Evolutionary conservation across 495 filamentous ascomycete genomes (phyloP), one percentile per base, ranked within the genome.

Genomic region (Neurospora sp.): DNA sequence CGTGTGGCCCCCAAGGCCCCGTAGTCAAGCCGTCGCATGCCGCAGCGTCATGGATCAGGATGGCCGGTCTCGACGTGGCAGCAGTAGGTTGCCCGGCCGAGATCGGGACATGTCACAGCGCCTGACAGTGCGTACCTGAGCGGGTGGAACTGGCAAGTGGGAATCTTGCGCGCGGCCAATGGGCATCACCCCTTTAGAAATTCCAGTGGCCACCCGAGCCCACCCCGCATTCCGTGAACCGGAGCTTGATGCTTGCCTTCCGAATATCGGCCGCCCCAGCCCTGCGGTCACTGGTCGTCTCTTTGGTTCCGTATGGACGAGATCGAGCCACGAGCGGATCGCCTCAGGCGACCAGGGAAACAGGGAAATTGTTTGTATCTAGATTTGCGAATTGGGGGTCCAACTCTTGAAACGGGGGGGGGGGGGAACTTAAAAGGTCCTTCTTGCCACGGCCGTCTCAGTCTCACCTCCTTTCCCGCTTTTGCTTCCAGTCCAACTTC

Each of bases 181-280:
- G 74, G 70, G 20, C 14, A 39, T 40, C 22, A 35, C 11, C 5
- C 1, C 68, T 78, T 82, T 82, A 42, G 73, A 76, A 82, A 80
- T 81, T 73, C 53, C 38, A 61, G 77, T 76, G 77, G 78, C 76
- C 73, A 69, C 53, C 53, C 53, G 31, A 65, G 53, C 27, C 53
- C 53, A 80, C 80, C 80, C 80, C 80, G 80, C 80, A 80, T 81
- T 81, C 80, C 80, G 78, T 53, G 71, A 73, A 80, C 78, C 80
- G 80, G 80, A 81, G 75, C 73, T 37, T 31, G 41, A 39, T 71
- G 73, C 31, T 70, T 70, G 31, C 18, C 31, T 77, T 81, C 79
- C 80, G 79, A 80, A 74, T 37, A 78, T 81, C 80, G 80, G 77
- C 68, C 31, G 31, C 61, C 53, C 53, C 27, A 65, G 53, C 27